Evolutionary conservation across 2,329 filamentous ascomycete species (phyloP), one percentile per base, ranked within the genome.

Genomic region (Fusarium nisikadoi): DNA sequence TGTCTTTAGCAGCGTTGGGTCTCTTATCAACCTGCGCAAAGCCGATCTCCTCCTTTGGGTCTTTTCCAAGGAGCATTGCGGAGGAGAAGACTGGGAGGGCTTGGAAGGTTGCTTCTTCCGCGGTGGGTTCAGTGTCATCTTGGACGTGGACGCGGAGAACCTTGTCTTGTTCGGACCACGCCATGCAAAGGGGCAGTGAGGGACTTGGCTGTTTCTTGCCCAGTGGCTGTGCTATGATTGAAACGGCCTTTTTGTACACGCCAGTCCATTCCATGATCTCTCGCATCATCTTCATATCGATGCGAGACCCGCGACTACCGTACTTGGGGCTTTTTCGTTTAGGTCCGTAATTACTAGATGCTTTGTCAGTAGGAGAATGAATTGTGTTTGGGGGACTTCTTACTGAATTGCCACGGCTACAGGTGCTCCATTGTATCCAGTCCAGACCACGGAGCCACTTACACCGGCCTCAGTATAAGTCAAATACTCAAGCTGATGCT

Each of bases 291-390:
- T 52, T 36, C 31, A 52, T 36, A 9, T 52, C 47, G 6, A 52
- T 52, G 2, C 47, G 47, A 1, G 47, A 52, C 1, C 47, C 47
- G 8, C 47, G 47, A 27, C 47, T 52, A 1, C 47, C 47, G 23
- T 52, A 52, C 49, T 36, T 52, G 33, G 49, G 49, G 16, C 49
- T 36, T 17, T 36, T 52, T 8, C 49, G 49, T 6, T 52, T 52
- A 2, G 49, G 49, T 0, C 49, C 49, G 3, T 52, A 52, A 3
- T 36, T 49, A 4, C 46, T 49, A 12, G 7, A 25, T n/a, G 6
- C 4, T 10, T 5, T 3, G 29, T 49, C 0, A 49, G 16, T 19
- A 33, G 5, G 3, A 6, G 11, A 16, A 31, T n/a, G 5, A 3
- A n/a, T 27, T 20, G 8, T 4, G 11, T 4, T 27, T 16, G 13